phyloP scores from a whole-genome alignment of 805 yeast species.

The Candida odintsovae region DNA sequence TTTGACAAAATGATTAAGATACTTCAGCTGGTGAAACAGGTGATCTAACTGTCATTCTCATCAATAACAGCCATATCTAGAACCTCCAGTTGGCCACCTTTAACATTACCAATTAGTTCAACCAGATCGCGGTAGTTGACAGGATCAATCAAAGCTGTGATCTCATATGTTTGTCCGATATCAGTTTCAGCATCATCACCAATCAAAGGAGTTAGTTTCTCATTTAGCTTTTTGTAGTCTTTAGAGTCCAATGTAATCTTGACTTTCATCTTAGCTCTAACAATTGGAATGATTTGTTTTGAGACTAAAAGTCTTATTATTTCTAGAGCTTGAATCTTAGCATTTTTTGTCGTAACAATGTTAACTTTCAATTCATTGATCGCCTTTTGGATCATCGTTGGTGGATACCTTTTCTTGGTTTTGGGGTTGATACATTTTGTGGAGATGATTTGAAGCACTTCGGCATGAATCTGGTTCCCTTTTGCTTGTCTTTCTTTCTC shows the following conservation, averaged over 20 bases:
- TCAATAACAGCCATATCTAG: conserved; percentile 85
- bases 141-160: conserved; percentile 77
- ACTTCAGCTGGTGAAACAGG: conserved; percentile 10
- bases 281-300: conserved; percentile 85
- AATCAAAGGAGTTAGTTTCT: conserved; percentile 36
- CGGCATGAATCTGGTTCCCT: conserved; percentile 68
- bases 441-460: conserved; percentile 75
- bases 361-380: conserved; percentile 74
- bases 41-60: conserved; percentile 35
- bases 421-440: conserved; percentile 90
- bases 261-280: conserved; percentile 89
- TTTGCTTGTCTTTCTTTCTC: conserved; percentile 87
- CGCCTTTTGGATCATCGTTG: conserved; percentile 88
- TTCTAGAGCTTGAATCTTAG: conserved; percentile 87
- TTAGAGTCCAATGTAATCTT: conserved; percentile 53
- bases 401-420: conserved; percentile 87
- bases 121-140: conserved; percentile 70
- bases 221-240: conserved; percentile 41
- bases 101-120: conserved; percentile 43
- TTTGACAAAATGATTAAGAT: conserved; percentile 14
- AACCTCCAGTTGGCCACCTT: conserved; percentile 71
- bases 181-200: conserved; percentile 39
- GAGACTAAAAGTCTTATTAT: conserved; percentile 76
- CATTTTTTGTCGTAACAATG: conserved; percentile 63
- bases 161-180: conserved; percentile 43